These are phyloP conservation scores for Aspergillus sp. DNA, from an alignment of 2,329 filamentous ascomycete species.

Conservation along the genomic window DNA sequence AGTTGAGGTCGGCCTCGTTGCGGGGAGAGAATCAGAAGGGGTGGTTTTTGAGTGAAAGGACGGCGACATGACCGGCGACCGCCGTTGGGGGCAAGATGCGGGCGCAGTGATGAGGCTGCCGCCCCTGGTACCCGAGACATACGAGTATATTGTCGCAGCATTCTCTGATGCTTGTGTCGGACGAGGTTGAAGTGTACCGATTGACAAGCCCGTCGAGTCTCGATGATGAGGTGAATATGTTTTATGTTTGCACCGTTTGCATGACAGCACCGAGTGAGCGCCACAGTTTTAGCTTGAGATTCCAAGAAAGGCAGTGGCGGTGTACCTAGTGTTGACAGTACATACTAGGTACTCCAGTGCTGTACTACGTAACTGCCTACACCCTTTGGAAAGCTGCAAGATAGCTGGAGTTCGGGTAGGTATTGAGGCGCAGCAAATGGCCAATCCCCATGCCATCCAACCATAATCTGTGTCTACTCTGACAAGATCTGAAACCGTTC, in stretches of 20 bases:
- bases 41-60: conserved; percentile 59
- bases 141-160: conserved; percentile 37
- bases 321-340: too few relatives aligned
- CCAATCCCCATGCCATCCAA: too few relatives aligned
- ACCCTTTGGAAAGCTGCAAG: too few relatives aligned
- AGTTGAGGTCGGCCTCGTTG: conserved; percentile 60
- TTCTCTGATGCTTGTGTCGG: conserved; percentile 13
- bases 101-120: conserved; percentile 36
- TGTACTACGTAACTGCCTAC: too few relatives aligned
- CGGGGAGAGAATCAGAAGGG: conserved; percentile 52
- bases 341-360: too few relatives aligned
- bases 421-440: too few relatives aligned
- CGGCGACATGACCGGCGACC: conserved; percentile 35
- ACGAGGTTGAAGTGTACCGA: neutral
- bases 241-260: conserved; percentile 23
- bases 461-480: too few relatives aligned
- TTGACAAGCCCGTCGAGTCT: neutral
- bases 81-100: conserved; percentile 26
- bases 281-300: too few relatives aligned
- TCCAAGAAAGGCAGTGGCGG: too few relatives aligned
- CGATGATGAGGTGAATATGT: neutral
- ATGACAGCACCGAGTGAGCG: neutral
- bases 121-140: conserved; percentile 40
- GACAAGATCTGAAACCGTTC: too few relatives aligned
- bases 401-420: too few relatives aligned